Base-by-base conservation (phyloP, 805 yeast species). In the Ogataea henricii region DNA sequence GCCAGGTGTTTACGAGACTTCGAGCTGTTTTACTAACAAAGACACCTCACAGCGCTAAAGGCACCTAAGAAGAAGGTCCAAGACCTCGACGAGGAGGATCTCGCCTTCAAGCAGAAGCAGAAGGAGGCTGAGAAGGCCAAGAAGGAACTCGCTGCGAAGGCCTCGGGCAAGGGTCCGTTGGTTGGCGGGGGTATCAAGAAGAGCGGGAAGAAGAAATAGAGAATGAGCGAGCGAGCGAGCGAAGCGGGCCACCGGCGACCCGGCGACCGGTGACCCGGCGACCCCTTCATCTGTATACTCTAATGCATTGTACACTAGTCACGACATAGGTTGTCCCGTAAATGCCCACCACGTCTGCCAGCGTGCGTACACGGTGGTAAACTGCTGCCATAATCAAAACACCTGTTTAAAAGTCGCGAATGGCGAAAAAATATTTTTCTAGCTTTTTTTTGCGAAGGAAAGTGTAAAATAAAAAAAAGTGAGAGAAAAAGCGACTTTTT, bases 151-250 rank as follows among this genome's bases (percentile, higher is more conserved):
- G 89, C 92, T 55, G 81, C 85, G 44, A 82, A 87, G 70, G 94
- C 96, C 51, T 75, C 87, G 60, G 82, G 87, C 64, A 96, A 96
- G 56, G 96, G 96, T 46, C 97, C 97, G 30, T 72, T 91, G 62
- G 83, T 83, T 46, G 91, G 96, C 54, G 97, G 97, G 45, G 98
- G 98, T 51, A 91, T 91, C 75, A 91, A 92, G 81, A 92, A 91
- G 82, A 85, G 87, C 59, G 87, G 81, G 55, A 78, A 78, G 74
- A 78, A 78, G 72, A 54, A 56, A 38, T 54, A 32, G 20, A 17
- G 37, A 20, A 6, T 27, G 22, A 12, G 17, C n/a, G 37, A 34
- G 22, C 17, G 22, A 12, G n/a, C n/a, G n/a, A n/a, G n/a, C n/a
- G n/a, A n/a, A n/a, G n/a, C n/a, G n/a, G n/a, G n/a, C n/a, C n/a